phyloP scores from a whole-genome alignment of 192 early-diverging fungal genomes.

The Coemansia sp. region DNA sequence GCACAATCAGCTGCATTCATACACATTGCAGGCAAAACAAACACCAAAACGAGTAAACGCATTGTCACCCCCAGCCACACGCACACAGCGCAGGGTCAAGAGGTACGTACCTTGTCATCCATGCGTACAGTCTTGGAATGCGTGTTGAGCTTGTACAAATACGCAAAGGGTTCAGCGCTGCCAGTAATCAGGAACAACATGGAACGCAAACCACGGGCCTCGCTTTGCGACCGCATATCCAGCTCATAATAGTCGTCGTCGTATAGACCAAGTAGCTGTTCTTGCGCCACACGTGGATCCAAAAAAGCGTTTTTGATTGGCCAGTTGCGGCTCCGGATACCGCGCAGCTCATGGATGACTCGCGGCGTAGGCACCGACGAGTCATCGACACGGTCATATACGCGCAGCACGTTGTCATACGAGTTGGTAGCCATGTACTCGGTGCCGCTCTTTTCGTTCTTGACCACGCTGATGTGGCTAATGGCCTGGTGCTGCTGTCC shows the following conservation, averaged over 20 bases:
- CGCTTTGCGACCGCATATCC: constrained; percentile 48
- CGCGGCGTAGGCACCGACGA: constrained; percentile 68
- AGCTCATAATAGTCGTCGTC: constrained; percentile 51
- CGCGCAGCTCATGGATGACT: constrained; percentile 79
- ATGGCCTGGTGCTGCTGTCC: constrained; percentile 33
- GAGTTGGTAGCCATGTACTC: constrained; percentile 87
- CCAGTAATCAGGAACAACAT: constrained; percentile 62
- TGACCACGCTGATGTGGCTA: constrained; percentile 49
- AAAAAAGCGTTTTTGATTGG: constrained; percentile 89
- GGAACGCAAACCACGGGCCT: constrained; percentile 43
- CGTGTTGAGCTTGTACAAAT: constrained; percentile 56
- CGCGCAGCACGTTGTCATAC: constrained; percentile 92
- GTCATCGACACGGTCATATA: constrained; percentile 85
- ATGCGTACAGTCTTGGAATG: constrained; percentile 34
- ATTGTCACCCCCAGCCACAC: background rate
- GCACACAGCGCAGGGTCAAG: background rate
- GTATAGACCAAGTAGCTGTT: constrained; percentile 49
- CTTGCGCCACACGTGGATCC: constrained; percentile 39
- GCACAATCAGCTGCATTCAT: background rate
- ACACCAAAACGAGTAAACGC: background rate
- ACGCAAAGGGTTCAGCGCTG: constrained; percentile 66
- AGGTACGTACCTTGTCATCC: constrained; percentile 48
- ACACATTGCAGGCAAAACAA: background rate
- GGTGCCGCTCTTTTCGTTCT: constrained; percentile 53
- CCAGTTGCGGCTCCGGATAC: constrained; percentile 93